A percentile compares a stretch with the other conserved stretches of the same genome.
These are phyloP conservation scores for Lichtheimia ramosa DNA, from an alignment of 371 early-diverging fungal species.

Conservation along the genomic window DNA sequence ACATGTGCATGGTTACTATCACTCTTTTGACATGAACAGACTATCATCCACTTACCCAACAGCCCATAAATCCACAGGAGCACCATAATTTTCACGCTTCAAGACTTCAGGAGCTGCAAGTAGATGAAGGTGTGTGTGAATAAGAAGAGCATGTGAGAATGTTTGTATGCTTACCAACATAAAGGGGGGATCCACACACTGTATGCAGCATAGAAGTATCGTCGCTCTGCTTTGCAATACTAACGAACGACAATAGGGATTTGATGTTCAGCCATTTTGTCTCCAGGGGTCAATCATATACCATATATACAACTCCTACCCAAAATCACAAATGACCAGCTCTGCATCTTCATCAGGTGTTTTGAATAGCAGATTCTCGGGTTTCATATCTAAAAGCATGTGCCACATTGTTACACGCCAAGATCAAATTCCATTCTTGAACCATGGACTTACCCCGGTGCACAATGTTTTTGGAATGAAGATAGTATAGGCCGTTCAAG, in stretches of 20 bases:
- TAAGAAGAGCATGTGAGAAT: not conserved
- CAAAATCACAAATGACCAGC: conserved; percentile 67
- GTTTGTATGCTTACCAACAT: conserved; percentile 25
- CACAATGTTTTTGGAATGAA: conserved; percentile 67
- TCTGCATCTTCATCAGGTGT: conserved; percentile 54
- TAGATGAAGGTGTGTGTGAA: not conserved
- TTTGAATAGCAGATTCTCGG: conserved; percentile 77
- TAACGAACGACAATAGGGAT: not conserved
- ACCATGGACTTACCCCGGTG: conserved; percentile 52
- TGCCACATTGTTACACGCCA: no score
- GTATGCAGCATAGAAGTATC: conserved; percentile 34
- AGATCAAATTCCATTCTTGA: no score
- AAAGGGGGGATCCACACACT: conserved; percentile 62
- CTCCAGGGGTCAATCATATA: no score
- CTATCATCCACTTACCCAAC: conserved; percentile 44
- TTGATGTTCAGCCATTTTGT: no score
- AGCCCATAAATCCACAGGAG: conserved; percentile 26
- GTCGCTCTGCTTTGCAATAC: conserved; percentile 12
- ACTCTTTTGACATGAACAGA: no score
- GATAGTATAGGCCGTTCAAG: conserved; percentile 62
- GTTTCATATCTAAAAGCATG: conserved; percentile 65
- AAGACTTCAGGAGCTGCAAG: conserved; percentile 80
- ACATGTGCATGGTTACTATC: not conserved
- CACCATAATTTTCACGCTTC: conserved; percentile 7
- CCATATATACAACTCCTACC: conserved; percentile 37